Conservation (phyloP, 73 alveolate species). For the Stentor coeruleus region DNA sequence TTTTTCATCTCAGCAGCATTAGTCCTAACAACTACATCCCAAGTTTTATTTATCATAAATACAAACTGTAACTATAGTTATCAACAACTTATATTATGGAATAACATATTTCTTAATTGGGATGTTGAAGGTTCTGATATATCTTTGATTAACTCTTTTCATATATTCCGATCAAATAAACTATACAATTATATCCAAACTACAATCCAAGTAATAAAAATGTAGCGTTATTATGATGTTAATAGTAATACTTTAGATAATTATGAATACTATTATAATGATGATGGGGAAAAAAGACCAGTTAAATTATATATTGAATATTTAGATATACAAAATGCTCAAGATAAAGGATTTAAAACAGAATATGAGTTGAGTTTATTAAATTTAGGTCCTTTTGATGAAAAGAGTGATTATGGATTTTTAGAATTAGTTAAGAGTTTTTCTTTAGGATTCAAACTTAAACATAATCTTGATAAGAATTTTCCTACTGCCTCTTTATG, state of each 20-base stretch:
- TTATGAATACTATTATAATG: background rate
- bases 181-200: background rate
- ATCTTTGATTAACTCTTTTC: background rate
- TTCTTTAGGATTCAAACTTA: background rate
- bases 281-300: slow-evolving; percentile 1
- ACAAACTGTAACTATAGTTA: slow-evolving; percentile 13
- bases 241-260: slow-evolving; percentile 1
- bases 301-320: background rate
- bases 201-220: background rate
- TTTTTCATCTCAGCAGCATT: slow-evolving; percentile 55
- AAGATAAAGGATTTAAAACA: background rate
- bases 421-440: background rate
- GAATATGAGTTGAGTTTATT: background rate
- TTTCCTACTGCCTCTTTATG: background rate
- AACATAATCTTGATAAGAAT: background rate
- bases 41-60: slow-evolving; percentile 43
- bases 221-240: slow-evolving; percentile 3
- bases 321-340: background rate
- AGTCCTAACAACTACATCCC: slow-evolving; percentile 55
- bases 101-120: background rate
- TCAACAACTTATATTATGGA: slow-evolving; percentile 1
- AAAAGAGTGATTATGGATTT: background rate
- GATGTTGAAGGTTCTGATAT: slow-evolving; percentile 17
- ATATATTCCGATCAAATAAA: background rate
- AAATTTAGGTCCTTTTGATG: slow-evolving; percentile 2